Conservation (phyloP, 257 asterid genomes). For the Penstemon barbatus region DNA sequence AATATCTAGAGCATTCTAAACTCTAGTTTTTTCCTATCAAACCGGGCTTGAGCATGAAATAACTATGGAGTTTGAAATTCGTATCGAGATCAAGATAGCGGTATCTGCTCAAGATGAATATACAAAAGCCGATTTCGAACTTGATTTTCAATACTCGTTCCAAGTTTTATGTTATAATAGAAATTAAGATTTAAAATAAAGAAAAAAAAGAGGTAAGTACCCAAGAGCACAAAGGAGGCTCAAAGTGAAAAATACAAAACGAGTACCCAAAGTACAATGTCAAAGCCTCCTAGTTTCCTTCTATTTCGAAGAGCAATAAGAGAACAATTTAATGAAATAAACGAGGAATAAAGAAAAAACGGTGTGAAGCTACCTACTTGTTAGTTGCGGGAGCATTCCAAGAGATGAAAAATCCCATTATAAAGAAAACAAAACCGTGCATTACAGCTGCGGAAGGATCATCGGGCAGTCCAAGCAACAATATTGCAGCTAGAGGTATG, state of each 20-base stretch:
- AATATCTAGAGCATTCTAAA: background rate
- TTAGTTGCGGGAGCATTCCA: conserved; percentile 93
- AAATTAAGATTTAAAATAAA: background rate
- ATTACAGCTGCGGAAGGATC: conserved; percentile 51
- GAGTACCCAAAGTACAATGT: no score
- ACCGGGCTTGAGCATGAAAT: background rate
- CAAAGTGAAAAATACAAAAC: background rate
- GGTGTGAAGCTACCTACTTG: conserved; percentile 49
- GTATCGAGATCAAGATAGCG: background rate
- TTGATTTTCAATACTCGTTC: background rate
- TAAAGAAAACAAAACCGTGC: conserved; percentile 68
- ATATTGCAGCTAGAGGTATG: conserved; percentile 72
- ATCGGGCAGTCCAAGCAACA: conserved; percentile 72
- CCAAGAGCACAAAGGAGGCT: background rate
- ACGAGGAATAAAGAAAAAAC: background rate
- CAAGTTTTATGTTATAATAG: background rate
- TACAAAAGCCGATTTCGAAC: background rate
- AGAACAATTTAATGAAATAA: background rate
- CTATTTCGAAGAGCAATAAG: background rate
- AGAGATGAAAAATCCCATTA: conserved; percentile 66
- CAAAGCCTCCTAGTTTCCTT: no score
- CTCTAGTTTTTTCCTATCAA: background rate
- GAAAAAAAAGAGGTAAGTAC: no score
- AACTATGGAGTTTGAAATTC: background rate
- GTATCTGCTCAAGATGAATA: background rate